Evolutionary conservation across 2,329 filamentous ascomycete genomes (phyloP).

Genomic region (Aciculosporium take): DNA sequence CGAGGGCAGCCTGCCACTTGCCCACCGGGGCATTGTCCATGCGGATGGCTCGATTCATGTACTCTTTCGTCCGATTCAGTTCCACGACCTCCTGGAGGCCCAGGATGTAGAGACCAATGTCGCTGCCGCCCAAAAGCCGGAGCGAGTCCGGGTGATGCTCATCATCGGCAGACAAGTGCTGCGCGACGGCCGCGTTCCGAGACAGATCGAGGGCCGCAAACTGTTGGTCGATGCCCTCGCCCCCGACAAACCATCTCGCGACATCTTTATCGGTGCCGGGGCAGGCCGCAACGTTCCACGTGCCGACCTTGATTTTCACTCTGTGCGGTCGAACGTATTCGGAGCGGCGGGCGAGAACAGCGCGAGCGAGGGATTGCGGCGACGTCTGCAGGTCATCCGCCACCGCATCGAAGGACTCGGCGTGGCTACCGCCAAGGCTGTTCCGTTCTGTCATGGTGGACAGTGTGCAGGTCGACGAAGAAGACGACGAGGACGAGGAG

Average conservation of each 20-base stretch:
- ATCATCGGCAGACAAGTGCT: conserved; percentile 19
- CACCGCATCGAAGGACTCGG: conserved; percentile 24
- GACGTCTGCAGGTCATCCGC: conserved; percentile 29
- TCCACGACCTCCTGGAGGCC: conserved; percentile 89
- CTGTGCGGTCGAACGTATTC: conserved; percentile 67
- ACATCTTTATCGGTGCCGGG: conserved; percentile 80
- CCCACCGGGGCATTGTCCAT: conserved; percentile 56
- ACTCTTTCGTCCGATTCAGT: conserved; percentile 64
- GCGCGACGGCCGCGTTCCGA: conserved; percentile 23
- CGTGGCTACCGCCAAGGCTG: conserved; percentile 20
- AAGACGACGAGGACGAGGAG: conserved; percentile 7
- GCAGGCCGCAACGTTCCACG: conserved; percentile 86
- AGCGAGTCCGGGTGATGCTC: conserved; percentile 19
- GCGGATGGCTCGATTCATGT: conserved; percentile 52
- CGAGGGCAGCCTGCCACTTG: conserved; percentile 69
- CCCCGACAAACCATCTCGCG: conserved; percentile 73
- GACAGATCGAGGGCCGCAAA: conserved; percentile 41
- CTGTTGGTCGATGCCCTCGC: conserved; percentile 52
- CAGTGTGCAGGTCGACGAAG: conserved; percentile 2
- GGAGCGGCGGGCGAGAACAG: conserved; percentile 55
- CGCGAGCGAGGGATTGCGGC: conserved; percentile 45
- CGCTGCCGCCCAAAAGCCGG: conserved; percentile 41
- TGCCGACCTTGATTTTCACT: conserved; percentile 77
- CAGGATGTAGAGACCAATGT: conserved; percentile 80
- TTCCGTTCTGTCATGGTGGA: conserved; percentile 14